These are phyloP conservation scores for Colletotrichum sansevieriae DNA, from an alignment of 2,329 filamentous ascomycete species.

Conservation along the genomic window DNA sequence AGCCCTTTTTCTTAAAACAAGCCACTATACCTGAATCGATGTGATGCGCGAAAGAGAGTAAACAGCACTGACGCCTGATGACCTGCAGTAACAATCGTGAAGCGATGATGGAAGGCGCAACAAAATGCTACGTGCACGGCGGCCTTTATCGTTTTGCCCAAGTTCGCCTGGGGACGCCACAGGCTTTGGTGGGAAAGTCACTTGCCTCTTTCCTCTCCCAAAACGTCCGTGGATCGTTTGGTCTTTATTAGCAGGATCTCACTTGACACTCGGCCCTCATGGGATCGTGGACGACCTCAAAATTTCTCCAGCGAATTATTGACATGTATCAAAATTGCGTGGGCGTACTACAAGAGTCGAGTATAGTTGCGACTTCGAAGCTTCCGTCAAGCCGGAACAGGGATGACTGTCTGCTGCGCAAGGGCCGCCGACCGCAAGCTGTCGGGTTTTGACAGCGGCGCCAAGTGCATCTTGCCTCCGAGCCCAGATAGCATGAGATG, in stretches of 20 bases:
- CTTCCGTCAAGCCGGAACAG: constrained; percentile 12
- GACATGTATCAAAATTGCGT: constrained; percentile 20
- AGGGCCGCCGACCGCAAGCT: constrained; percentile 16
- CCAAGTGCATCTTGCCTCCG: constrained; percentile 34
- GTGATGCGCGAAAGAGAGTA: not conserved
- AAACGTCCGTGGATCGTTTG: not conserved
- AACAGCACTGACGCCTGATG: constrained; percentile 45
- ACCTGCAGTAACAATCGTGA: constrained; percentile 68
- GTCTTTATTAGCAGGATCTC: constrained; percentile 20
- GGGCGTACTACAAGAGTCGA: constrained; percentile 14
- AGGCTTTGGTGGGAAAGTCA: constrained; percentile 22
- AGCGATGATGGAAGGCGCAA: constrained; percentile 64
- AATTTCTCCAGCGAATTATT: constrained; percentile 13
- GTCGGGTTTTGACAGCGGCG: constrained; percentile 24
- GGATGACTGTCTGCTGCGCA: not conserved
- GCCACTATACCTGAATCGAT: not conserved
- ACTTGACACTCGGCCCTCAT: constrained; percentile 9
- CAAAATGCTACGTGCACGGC: constrained; percentile 24
- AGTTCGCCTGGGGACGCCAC: constrained; percentile 11
- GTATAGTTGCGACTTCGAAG: constrained; percentile 20
- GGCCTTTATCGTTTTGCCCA: constrained; percentile 22
- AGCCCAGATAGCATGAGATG: constrained; percentile 32
- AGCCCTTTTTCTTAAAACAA: not conserved
- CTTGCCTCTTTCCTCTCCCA: constrained; percentile 31
- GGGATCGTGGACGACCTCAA: constrained; percentile 11